phyloP scores from a whole-genome alignment of 371 early-diverging fungal genomes.

The Mortierella sp. region DNA sequence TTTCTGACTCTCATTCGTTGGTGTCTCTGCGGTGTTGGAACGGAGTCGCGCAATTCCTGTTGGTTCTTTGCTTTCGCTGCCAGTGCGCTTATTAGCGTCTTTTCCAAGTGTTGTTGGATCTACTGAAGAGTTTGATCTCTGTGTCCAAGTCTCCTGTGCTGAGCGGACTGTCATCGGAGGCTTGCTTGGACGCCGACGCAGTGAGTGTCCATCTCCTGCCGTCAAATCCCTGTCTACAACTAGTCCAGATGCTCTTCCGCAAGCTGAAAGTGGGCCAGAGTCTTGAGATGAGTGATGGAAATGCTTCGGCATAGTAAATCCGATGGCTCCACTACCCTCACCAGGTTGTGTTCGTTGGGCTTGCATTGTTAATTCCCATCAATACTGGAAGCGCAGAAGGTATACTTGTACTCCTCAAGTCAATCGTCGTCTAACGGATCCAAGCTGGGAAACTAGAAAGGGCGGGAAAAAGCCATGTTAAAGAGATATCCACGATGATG shows the following conservation, averaged over 20 bases:
- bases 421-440: too few relatives aligned
- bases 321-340: conserved; percentile 6
- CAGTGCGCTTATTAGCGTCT: background rate
- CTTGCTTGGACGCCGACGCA: background rate
- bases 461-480: too few relatives aligned
- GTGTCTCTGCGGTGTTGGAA: background rate
- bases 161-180: background rate
- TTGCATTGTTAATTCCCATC: conserved; percentile 7
- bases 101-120: background rate
- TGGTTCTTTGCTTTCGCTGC: conserved; percentile 1
- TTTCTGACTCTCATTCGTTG: background rate
- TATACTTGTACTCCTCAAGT: background rate
- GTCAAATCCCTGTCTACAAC: background rate
- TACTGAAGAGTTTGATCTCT: background rate
- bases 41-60: background rate
- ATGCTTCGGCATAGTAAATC: conserved; percentile 3
- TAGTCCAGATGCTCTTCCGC: background rate
- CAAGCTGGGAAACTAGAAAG: too few relatives aligned
- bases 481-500: too few relatives aligned
- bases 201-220: background rate
- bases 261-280: background rate
- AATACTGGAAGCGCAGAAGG: background rate
- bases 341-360: conserved; percentile 6
- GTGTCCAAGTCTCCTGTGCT: background rate
- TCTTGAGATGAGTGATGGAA: conserved; percentile 4